phyloP scores from a whole-genome alignment of 164 flowering plant genomes.

The Magnolia kwangsiensis region DNA sequence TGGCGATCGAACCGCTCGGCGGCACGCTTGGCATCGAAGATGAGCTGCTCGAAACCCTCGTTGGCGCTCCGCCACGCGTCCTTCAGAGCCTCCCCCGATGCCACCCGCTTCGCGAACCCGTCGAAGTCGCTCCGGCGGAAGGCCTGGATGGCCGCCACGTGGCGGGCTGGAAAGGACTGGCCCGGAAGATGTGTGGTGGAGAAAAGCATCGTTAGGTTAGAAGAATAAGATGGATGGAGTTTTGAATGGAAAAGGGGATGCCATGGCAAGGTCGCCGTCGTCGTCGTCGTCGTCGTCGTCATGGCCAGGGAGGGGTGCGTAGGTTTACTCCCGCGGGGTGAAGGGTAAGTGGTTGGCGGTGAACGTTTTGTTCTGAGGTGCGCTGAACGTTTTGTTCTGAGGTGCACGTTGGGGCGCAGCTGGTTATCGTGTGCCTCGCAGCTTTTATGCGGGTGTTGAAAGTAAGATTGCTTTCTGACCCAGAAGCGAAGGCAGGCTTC shows the following conservation, averaged over 20 bases:
- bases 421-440: not conserved
- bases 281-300: constrained; percentile 27
- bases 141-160: constrained; percentile 26
- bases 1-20: constrained; percentile 78
- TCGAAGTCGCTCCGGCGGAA: constrained; percentile 74
- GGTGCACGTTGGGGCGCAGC: not conserved
- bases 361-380: not conserved
- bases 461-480: too few relatives aligned
- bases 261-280: constrained; percentile 48
- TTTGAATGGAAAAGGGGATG: constrained; percentile 11
- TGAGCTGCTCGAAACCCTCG: constrained; percentile 68
- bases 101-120: constrained; percentile 48
- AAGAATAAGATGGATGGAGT: not conserved
- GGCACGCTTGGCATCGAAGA: constrained; percentile 70
- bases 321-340: not conserved
- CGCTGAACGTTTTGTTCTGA: not conserved
- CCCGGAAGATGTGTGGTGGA: not conserved
- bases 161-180: constrained; percentile 14
- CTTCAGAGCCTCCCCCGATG: constrained; percentile 60
- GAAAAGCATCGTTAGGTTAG: constrained; percentile 13
- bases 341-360: not conserved
- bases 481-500: too few relatives aligned
- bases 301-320: not conserved
- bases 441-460: not conserved
- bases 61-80: constrained; percentile 80